These are phyloP conservation scores for Triangularia verruculosa DNA, from an alignment of 2,329 filamentous ascomycete genomes.

Conservation along the genomic window DNA sequence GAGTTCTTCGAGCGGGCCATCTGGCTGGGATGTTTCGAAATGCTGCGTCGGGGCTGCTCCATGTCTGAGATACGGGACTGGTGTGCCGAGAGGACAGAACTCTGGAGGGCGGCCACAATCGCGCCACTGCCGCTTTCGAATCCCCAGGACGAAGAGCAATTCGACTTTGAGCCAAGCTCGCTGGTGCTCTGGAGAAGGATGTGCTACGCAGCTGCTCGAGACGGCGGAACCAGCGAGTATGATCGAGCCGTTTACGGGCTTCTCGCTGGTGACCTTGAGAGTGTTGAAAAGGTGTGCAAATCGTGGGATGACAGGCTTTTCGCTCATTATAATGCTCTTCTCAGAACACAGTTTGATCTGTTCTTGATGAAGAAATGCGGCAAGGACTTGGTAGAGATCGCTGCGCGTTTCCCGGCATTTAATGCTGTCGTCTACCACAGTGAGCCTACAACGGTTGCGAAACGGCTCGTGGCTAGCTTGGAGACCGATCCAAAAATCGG, in stretches of 20 bases:
- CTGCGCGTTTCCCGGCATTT: conserved; percentile 60
- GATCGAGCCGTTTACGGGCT: conserved; percentile 89
- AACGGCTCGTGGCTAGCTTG: conserved; percentile 59
- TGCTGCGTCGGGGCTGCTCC: conserved; percentile 78
- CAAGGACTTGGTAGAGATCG: conserved; percentile 50
- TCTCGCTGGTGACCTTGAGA: conserved; percentile 77
- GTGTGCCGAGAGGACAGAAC: conserved; percentile 81
- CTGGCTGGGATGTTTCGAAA: conserved; percentile 92
- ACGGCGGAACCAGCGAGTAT: conserved; percentile 68
- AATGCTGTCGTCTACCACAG: conserved; percentile 64
- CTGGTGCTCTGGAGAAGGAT: conserved; percentile 72
- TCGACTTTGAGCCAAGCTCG: conserved; percentile 44
- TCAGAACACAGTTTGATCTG: conserved; percentile 75
- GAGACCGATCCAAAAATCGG: conserved; percentile 54
- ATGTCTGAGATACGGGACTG: conserved; percentile 75
- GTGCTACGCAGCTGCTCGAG: conserved; percentile 68
- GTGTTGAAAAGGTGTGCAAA: conserved; percentile 72
- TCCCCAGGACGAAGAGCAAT: conserved; percentile 42
- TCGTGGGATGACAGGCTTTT: conserved; percentile 87
- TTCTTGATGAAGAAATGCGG: conserved; percentile 60
- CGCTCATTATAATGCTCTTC: conserved; percentile 79
- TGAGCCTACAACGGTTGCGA: conserved; percentile 50
- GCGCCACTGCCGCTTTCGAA: conserved; percentile 65
- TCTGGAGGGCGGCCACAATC: conserved; percentile 83
- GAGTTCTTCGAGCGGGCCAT: conserved; percentile 85